Evolutionary conservation across 306 rosid genomes (phyloP).

Genomic region (Quercus rubra): DNA sequence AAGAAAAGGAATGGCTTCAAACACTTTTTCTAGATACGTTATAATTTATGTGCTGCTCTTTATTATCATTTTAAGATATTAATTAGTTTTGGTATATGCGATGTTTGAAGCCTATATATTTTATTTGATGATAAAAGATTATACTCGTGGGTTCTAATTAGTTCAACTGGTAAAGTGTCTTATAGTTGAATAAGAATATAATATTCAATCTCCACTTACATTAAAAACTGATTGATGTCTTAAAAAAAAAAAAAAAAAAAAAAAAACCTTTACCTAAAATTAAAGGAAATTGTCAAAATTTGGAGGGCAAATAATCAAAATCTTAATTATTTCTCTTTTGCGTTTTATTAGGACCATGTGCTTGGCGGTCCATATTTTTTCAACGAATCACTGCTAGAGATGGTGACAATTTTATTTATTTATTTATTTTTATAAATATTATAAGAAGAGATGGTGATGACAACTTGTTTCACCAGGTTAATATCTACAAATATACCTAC

Average conservation of each 20-base stretch:
- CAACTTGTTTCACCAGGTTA: too few species aligned
- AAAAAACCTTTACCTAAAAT: too few species aligned
- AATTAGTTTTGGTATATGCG: too few species aligned
- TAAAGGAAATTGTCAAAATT: not conserved
- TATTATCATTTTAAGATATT: too few species aligned
- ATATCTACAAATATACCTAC: too few species aligned
- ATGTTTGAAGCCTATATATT: too few species aligned
- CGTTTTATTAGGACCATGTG: not conserved
- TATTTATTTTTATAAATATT: too few species aligned
- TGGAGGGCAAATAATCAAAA: not conserved
- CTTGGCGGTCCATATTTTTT: not conserved
- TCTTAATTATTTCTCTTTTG: not conserved
- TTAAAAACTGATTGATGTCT: fast-evolving
- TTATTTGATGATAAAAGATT: too few species aligned
- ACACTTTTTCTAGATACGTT: too few species aligned
- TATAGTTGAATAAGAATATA: too few species aligned
- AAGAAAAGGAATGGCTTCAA: not conserved
- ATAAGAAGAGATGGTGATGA: not conserved
- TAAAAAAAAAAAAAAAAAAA: too few species aligned
- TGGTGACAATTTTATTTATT: not conserved
- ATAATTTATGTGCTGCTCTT: too few species aligned
- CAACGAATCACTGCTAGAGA: not conserved
- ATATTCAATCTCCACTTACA: fast-evolving
- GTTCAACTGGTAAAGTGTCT: fast-evolving
- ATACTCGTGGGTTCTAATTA: fast-evolving